phyloP scores from a whole-genome alignment of 2,329 filamentous ascomycete species.

The Chrysosporium queenslandicum region DNA sequence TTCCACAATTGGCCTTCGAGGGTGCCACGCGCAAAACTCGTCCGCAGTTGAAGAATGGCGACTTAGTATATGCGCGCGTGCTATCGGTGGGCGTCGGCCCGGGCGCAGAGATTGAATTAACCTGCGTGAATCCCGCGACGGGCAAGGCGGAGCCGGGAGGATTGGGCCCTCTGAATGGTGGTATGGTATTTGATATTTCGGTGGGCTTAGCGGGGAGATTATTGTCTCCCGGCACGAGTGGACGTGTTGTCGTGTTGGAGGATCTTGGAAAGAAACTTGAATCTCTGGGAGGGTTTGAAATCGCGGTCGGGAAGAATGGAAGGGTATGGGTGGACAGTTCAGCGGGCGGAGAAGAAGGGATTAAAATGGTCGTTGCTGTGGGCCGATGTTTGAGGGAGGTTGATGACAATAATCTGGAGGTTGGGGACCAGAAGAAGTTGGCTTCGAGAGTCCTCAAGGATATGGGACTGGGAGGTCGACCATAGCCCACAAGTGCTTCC shows the following conservation, averaged over 20 bases:
- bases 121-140: constrained; percentile 76
- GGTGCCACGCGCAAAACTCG: constrained; percentile 84
- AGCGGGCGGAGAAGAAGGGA: constrained; percentile 44
- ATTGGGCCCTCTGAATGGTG: constrained; percentile 69
- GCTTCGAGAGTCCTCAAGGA: constrained; percentile 36
- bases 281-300: constrained; percentile 61
- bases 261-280: constrained; percentile 66
- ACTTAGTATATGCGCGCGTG: constrained; percentile 82
- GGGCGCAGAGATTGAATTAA: constrained; percentile 80
- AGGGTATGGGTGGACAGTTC: constrained; percentile 78
- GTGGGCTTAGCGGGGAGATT: constrained; percentile 71
- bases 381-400: constrained; percentile 67
- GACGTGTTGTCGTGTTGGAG: constrained; percentile 63
- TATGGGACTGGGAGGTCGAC: constrained; percentile 21
- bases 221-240: constrained; percentile 50
- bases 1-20: constrained; percentile 88
- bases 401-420: constrained; percentile 50
- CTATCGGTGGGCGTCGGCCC: constrained; percentile 64
- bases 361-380: constrained; percentile 64
- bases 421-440: constrained; percentile 39
- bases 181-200: constrained; percentile 77
- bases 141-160: constrained; percentile 83
- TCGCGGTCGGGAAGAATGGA: constrained; percentile 86
- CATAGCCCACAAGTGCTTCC: too few relatives aligned
- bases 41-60: constrained; percentile 62